Evolutionary conservation across 345 rosid species (phyloP).

Genomic region (Hibiscus tridactylites): DNA sequence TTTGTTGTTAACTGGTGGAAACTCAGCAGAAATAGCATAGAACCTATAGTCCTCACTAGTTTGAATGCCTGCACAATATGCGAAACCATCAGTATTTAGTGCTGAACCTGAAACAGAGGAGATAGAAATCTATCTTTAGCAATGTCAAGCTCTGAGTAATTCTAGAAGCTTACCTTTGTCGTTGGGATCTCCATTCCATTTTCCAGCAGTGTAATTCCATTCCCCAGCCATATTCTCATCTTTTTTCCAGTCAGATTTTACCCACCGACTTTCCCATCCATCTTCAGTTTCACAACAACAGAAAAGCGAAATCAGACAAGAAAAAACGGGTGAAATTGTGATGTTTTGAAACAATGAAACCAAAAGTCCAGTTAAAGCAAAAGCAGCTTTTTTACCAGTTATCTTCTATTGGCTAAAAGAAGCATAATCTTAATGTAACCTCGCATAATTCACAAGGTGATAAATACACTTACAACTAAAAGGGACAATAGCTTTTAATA

Average conservation of each 20-base stretch:
- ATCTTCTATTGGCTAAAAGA: too few species aligned
- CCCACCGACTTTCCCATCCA: background rate
- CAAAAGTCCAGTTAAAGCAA: too few species aligned
- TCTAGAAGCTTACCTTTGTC: conserved; percentile 33
- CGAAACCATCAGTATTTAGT: background rate
- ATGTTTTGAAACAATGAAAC: too few species aligned
- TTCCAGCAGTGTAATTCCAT: conserved; percentile 88
- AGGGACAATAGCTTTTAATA: too few species aligned
- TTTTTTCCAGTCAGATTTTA: conserved; percentile 77
- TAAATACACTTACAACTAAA: too few species aligned
- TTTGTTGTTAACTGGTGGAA: conserved; percentile 40
- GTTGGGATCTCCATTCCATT: conserved; percentile 79
- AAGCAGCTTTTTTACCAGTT: too few species aligned
- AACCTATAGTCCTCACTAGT: conserved; percentile 93
- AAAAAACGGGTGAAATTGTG: too few species aligned
- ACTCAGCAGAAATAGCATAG: conserved; percentile 93
- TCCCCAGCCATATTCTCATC: conserved; percentile 81
- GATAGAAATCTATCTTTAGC: background rate
- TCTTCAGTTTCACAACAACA: background rate
- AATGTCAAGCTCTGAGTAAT: background rate
- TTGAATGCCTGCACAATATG: conserved; percentile 50
- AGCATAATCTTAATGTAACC: too few species aligned
- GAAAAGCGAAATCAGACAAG: background rate
- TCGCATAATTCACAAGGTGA: too few species aligned
- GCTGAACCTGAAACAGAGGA: too few species aligned